Percentiles rank a stretch among this genome's conserved stretches.
phyloP scores from a whole-genome alignment of 2,329 filamentous ascomycete genomes.

The Sclerotinia borealis region DNA sequence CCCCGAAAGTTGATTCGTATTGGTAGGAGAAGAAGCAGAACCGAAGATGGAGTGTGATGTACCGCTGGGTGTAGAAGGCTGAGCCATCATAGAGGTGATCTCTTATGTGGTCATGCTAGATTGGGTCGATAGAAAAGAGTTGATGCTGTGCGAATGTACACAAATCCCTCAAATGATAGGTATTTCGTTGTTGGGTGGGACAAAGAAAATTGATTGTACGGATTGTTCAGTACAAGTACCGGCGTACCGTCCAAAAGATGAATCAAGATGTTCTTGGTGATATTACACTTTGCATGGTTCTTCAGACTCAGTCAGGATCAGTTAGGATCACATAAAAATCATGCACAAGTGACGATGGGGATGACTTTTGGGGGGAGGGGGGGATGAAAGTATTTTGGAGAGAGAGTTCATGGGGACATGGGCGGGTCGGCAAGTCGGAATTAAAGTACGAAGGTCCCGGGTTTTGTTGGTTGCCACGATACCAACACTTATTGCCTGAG shows the following conservation, averaged over 20 bases:
- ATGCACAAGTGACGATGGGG: slow-evolving; percentile 3
- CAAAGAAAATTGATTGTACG: background rate
- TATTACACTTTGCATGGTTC: background rate
- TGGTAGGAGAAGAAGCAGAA: slow-evolving; percentile 28
- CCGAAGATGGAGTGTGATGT: slow-evolving; percentile 44
- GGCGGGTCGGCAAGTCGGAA: slow-evolving; percentile 3
- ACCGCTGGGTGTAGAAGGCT: slow-evolving; percentile 40
- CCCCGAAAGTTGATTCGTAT: slow-evolving; percentile 18
- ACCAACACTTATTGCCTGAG: slow-evolving; percentile 8
- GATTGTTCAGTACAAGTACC: background rate
- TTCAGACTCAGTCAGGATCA: background rate
- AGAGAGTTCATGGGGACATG: background rate
- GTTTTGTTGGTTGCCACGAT: no score
- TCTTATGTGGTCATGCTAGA: slow-evolving; percentile 20
- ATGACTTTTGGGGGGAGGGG: no score
- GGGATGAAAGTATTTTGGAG: background rate
- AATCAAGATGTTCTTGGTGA: slow-evolving; percentile 1
- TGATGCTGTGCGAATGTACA: slow-evolving; percentile 8
- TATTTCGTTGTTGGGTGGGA: background rate
- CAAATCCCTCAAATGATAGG: background rate
- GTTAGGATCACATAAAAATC: background rate
- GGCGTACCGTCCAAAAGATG: background rate
- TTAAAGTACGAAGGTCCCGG: background rate
- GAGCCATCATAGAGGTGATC: slow-evolving; percentile 34
- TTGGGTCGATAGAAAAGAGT: background rate